Evolutionary conservation across 192 early-diverging fungal species (phyloP), one percentile per base, ranked within the genome.

Genomic region (Geranomyces michiganensis): DNA sequence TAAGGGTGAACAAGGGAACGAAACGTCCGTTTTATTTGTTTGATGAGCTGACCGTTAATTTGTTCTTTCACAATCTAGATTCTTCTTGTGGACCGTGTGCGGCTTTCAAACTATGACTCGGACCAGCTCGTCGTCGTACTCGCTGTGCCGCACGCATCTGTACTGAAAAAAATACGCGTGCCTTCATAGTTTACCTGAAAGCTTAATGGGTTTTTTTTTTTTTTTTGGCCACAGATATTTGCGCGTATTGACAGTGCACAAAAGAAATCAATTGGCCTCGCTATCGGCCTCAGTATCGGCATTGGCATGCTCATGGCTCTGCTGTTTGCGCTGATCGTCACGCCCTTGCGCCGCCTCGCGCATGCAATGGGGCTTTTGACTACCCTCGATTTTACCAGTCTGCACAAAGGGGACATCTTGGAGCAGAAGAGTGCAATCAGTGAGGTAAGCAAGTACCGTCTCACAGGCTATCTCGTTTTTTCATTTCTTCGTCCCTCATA

Each of bases 361-460:
- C 32, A 65, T 19, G 63, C 63, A 14, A 65, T 65, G 63, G 21
- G 29, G n/a, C 15, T 47, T 5, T 65, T 65, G 63, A 65, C 63
- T 21, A 29, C 8, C n/a, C n/a, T 65, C 9, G 63, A 65, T 65
- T 65, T 65, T 22, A 41, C 63, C 31, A 45, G 31, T n/a, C 29
- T 65, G 63, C 21, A 65, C 19, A 65, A 65, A 26, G 63, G 63
- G 41, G 22, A 65, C 22, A 46, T 65, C n/a, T 46, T 65, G 22
- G 32, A 41, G n/a, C 43, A 43, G 36, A 36, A 47, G 63, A 65
- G 63, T 21, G 17, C 22, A 2, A 65, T 65, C 21, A 26, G 8
- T 4, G 63, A 65, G 63, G 63, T 65, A 29, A 60, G 26, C 51
- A 41, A 41, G 36, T 41, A 10, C 36, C 10, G 36, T 10, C 5